Evolutionary conservation across 2,329 filamentous ascomycete species (phyloP), one percentile per base, ranked within the genome.

Genomic region (Pseudocercospora cruenta): DNA sequence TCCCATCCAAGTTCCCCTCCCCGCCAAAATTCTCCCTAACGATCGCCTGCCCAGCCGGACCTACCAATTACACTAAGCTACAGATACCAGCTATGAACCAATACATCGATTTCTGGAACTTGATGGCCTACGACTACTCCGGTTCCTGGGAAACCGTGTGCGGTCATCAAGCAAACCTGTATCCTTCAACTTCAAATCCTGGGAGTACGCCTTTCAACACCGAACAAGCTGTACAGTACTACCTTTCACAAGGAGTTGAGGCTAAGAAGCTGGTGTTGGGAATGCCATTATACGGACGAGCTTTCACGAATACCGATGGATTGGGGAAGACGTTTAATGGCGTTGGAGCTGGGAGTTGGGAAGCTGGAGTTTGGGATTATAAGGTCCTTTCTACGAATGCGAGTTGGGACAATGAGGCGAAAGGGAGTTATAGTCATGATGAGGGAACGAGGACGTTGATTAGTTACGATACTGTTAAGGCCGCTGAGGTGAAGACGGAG

Each of bases 201-300:
- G 71, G 78, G 0, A 83, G 84, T 58, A 97, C 94, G 0, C 93
- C 93, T 0, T 97, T 93, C 81, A 92, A 86, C 79, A 91, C 91
- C 2, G 82, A 86, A 2, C 81, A 84, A 0, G 93, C 93, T 0
- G 81, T 97, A 6, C 81, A 88, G 16, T 85, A 88, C 71, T 97
- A 97, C 80, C 81, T 86, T 10, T 75, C 79, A 1, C 84, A 85
- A 3, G 81, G 81, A 4, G 88, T 97, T 0, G 73, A 84, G 0
- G 76, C 88, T 0, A 74, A 83, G 65, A 97, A 96, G 80, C 87
- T 98, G 61, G 90, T 96, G 3, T 78, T 97, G 12, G 94, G 94
- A 2, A 94, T 97, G 91, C 94, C 94, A 1, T 82, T 98, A 14
- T 97, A 97, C 76, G 94, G 94, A 1, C 91, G 93, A 28, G 88